Evolutionary conservation across 805 yeast genomes (phyloP).

Genomic region (Ogataea minuta): DNA sequence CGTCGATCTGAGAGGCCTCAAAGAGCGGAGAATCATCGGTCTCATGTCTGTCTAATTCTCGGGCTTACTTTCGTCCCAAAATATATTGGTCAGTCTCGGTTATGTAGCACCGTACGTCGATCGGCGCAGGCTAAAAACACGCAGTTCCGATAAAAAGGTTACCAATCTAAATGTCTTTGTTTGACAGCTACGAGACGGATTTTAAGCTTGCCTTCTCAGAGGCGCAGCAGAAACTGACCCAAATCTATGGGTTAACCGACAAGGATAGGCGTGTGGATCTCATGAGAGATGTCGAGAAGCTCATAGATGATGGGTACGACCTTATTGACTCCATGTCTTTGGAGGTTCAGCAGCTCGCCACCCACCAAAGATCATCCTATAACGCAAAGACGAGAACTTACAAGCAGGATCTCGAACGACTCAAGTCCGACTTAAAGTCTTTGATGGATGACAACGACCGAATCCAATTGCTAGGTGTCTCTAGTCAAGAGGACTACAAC

Average conservation of each 20-base stretch:
- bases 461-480: constrained; percentile 64
- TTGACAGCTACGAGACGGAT: constrained; percentile 66
- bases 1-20: constrained; percentile 1
- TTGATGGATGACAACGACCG: constrained; percentile 72
- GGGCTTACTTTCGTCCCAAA: constrained; percentile 14
- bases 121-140: constrained; percentile 4
- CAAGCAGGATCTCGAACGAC: constrained; percentile 53
- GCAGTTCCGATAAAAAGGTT: too few relatives aligned
- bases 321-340: constrained; percentile 82
- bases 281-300: constrained; percentile 58
- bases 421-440: constrained; percentile 54
- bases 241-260: constrained; percentile 46
- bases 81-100: constrained; percentile 12
- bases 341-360: constrained; percentile 83
- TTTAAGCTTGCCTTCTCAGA: constrained; percentile 68
- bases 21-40: neutral
- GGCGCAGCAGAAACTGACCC: constrained; percentile 61
- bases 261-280: constrained; percentile 50
- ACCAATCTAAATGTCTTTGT: constrained; percentile 41
- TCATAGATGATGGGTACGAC: constrained; percentile 79
- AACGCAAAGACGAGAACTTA: constrained; percentile 77
- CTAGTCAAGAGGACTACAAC: constrained; percentile 43
- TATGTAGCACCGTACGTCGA: constrained; percentile 13
- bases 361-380: constrained; percentile 63
- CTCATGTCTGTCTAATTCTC: constrained; percentile 1